These are phyloP conservation scores for Leucoagaricus sp. DNA, from an alignment of 1,284 basidiomycete genomes.

Conservation along the genomic window DNA sequence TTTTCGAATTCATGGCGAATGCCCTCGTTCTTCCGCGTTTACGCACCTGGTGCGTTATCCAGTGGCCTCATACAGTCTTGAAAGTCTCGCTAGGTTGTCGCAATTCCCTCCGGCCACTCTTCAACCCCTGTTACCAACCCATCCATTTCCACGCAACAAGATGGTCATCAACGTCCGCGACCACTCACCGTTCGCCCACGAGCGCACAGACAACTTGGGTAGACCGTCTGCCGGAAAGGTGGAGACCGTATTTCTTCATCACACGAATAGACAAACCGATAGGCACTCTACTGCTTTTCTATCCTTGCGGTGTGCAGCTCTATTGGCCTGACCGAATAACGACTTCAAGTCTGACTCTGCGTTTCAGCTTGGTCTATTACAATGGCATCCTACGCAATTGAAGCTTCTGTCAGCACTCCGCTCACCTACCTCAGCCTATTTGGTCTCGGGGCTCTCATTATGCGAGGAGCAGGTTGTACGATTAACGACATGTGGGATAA, in stretches of 20 bases:
- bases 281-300: constrained; percentile 88
- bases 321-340: background rate
- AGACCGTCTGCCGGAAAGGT: constrained; percentile 57
- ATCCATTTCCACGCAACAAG: background rate
- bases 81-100: background rate
- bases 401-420: constrained; percentile 66
- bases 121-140: background rate
- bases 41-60: background rate
- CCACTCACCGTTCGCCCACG: constrained; percentile 2
- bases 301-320: constrained; percentile 80
- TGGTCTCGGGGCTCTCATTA: constrained; percentile 88
- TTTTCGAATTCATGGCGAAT: constrained; percentile 6
- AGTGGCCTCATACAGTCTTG: background rate
- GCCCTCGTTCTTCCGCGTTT: background rate
- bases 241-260: constrained; percentile 82
- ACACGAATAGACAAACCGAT: constrained; percentile 95
- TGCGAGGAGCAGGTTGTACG: constrained; percentile 98
- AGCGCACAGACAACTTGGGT: constrained; percentile 55
- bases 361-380: constrained; percentile 90
- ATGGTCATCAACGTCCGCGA: constrained; percentile 9
- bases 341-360: constrained; percentile 6
- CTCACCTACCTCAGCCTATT: constrained; percentile 83
- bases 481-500: constrained; percentile 99
- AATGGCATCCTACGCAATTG: constrained; percentile 83
- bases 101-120: too few relatives aligned